Evolutionary conservation across 345 rosid species (phyloP).

Genomic region (Lumnitzera littorea): DNA sequence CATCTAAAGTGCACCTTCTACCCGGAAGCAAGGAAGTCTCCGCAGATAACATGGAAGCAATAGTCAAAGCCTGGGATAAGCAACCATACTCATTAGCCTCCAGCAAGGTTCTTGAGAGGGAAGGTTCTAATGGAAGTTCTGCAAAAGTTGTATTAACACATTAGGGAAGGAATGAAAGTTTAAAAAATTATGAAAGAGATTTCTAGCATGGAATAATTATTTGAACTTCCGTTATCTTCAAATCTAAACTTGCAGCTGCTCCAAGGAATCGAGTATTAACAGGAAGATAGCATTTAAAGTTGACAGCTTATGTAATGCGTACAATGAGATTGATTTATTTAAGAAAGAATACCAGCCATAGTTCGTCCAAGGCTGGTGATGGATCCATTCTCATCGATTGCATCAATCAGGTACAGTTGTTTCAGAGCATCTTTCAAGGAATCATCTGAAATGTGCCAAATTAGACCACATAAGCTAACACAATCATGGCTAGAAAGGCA

Average conservation of each 20-base stretch:
- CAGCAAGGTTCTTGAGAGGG: constrained; percentile 84
- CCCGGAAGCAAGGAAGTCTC: constrained; percentile 78
- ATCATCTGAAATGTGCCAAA: constrained; percentile 50
- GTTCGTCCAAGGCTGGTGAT: constrained; percentile 73
- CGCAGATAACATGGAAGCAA: constrained; percentile 92
- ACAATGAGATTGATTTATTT: not conserved
- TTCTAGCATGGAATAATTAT: no score
- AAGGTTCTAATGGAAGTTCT: constrained; percentile 97
- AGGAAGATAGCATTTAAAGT: no score
- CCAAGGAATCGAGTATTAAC: no score
- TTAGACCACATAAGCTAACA: constrained; percentile 10
- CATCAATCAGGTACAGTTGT: constrained; percentile 88
- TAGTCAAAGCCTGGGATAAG: constrained; percentile 88
- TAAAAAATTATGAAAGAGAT: not conserved
- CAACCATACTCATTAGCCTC: constrained; percentile 83
- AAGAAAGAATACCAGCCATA: constrained; percentile 75
- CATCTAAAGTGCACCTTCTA: constrained; percentile 35
- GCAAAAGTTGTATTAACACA: constrained; percentile 12
- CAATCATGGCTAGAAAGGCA: not conserved
- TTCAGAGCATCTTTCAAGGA: constrained; percentile 85
- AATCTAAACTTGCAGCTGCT: no score
- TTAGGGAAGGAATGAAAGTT: no score
- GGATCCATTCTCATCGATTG: constrained; percentile 77
- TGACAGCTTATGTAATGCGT: no score
- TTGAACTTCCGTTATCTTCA: not conserved